phyloP scores from a whole-genome alignment of 1,139 yeast species.

The Ogataea hybrid region DNA sequence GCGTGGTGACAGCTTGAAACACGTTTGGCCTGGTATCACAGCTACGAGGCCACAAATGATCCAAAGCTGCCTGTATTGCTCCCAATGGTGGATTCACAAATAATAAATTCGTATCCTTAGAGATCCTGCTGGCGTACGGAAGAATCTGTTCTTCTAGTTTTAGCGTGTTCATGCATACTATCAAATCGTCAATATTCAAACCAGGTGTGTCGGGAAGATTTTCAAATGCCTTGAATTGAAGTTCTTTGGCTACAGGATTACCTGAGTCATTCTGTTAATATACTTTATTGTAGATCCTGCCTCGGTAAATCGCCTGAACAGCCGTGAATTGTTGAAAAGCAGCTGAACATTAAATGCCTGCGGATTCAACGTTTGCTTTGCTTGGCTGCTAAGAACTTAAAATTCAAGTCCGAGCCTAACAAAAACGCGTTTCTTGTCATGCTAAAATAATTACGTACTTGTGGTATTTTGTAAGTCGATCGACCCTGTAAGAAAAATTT shows the following conservation, averaged over 20 bases:
- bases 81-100: no score
- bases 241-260: slow-evolving; percentile 22
- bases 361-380: slow-evolving; percentile 11
- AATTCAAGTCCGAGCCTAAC: slow-evolving; percentile 24
- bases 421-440: slow-evolving; percentile 15
- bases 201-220: neutral
- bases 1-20: no score
- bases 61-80: no score
- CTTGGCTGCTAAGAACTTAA: slow-evolving; percentile 22
- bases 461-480: neutral
- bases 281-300: slow-evolving; percentile 25
- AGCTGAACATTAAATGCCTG: slow-evolving; percentile 13
- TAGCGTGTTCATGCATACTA: no score
- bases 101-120: no score
- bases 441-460: neutral
- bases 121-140: no score
- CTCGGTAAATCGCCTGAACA: slow-evolving; percentile 18
- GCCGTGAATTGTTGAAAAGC: slow-evolving; percentile 16
- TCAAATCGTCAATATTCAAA: no score
- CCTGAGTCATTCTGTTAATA: slow-evolving; percentile 22
- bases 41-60: no score
- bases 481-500: slow-evolving; percentile 1
- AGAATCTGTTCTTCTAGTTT: no score
- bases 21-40: no score
- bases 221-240: slow-evolving; percentile 12